A percentile compares a stretch with the other conserved stretches of the same genome.
phyloP scores from a whole-genome alignment of 2,329 filamentous ascomycete species.

The Aspergillus uvarum region DNA sequence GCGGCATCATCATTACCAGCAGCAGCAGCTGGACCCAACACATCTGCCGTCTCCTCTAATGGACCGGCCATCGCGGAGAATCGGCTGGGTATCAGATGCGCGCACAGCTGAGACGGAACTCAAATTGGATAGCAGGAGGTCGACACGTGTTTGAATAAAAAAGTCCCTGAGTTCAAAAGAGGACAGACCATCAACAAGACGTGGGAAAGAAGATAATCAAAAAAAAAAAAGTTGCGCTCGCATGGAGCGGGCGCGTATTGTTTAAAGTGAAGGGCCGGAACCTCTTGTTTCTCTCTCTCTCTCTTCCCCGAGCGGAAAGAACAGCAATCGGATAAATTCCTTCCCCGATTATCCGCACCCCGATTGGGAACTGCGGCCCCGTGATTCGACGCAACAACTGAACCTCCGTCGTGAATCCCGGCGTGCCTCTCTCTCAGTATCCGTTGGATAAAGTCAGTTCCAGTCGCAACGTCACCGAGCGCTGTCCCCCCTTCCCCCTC shows the following conservation, averaged over 20 bases:
- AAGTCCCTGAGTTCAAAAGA: background rate
- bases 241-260: background rate
- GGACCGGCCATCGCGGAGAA: slow-evolving; percentile 31
- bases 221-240: background rate
- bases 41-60: slow-evolving; percentile 30
- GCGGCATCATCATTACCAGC: background rate
- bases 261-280: background rate
- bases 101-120: slow-evolving; percentile 5
- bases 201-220: background rate
- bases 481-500: slow-evolving; percentile 9
- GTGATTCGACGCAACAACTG: slow-evolving; percentile 33
- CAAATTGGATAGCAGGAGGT: too few species aligned
- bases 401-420: background rate
- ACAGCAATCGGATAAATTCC: slow-evolving; percentile 10
- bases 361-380: slow-evolving; percentile 35
- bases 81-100: background rate
- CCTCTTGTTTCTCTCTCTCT: background rate
- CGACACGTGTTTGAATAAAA: background rate
- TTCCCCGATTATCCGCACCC: slow-evolving; percentile 15
- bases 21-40: background rate
- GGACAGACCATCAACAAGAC: background rate
- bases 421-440: slow-evolving; percentile 20
- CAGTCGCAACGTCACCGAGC: slow-evolving; percentile 18
- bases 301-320: background rate
- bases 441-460: slow-evolving; percentile 12